Percentiles rank a stretch among this genome's conserved stretches.
phyloP scores from a whole-genome alignment of 2,329 filamentous ascomycete genomes.

The Trichoderma sp. region DNA sequence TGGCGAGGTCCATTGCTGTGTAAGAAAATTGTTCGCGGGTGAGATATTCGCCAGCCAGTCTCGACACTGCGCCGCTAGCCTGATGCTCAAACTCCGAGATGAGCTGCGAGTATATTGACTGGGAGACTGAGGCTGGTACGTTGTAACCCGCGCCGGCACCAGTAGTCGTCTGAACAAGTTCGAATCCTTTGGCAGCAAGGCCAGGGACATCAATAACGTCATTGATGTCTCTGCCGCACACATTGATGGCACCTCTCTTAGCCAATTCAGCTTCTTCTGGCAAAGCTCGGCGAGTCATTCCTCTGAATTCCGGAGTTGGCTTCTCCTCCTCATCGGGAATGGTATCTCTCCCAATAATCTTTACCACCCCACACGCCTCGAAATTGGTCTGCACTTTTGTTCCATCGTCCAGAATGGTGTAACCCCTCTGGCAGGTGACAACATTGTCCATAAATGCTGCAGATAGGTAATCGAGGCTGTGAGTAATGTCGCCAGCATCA shows the following conservation, averaged over 20 bases:
- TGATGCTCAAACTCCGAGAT: neutral
- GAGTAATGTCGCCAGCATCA: neutral
- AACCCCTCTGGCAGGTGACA: neutral
- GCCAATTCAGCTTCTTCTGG: neutral
- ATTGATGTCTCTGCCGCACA: neutral
- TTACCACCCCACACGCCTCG: neutral
- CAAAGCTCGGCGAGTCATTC: neutral
- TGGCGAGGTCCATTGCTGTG: neutral
- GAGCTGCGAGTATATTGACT: neutral
- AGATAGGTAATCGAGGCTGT: neutral
- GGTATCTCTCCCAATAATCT: neutral
- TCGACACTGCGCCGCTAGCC: neutral
- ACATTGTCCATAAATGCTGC: neutral
- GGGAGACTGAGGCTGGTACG: neutral
- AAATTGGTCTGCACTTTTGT: neutral
- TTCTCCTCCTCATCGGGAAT: neutral
- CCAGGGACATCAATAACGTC: neutral
- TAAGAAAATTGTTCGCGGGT: neutral
- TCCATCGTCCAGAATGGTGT: neutral
- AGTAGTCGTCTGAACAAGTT: neutral
- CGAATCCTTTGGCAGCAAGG: neutral
- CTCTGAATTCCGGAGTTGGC: neutral
- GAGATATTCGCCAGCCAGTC: too few relatives aligned
- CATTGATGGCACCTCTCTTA: neutral
- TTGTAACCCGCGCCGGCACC: neutral